Conservation (phyloP, 306 rosid species). For the Oxytropis ochrocephala region DNA sequence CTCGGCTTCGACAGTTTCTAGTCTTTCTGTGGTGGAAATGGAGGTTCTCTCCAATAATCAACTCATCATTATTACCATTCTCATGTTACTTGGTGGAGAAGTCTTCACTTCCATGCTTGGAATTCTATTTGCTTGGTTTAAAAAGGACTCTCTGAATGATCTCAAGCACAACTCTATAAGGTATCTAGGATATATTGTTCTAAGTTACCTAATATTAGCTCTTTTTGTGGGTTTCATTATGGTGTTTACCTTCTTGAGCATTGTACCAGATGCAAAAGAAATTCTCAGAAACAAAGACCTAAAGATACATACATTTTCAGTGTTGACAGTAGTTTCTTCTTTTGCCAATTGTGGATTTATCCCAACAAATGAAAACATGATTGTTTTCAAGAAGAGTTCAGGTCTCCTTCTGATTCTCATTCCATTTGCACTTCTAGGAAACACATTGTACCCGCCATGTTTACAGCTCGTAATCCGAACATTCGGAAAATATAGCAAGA, state of each 20-base stretch:
- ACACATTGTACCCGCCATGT: slow-evolving; percentile 50
- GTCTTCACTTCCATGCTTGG: slow-evolving; percentile 51
- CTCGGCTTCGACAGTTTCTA: slow-evolving; percentile 64
- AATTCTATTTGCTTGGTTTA: slow-evolving; percentile 18
- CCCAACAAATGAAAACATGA: slow-evolving; percentile 80
- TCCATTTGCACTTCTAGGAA: slow-evolving; percentile 45
- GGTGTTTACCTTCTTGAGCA: slow-evolving; percentile 12
- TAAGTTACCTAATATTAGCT: slow-evolving; percentile 17
- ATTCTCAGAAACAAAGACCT: slow-evolving; percentile 32
- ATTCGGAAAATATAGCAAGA: slow-evolving; percentile 24
- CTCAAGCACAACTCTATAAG: slow-evolving; percentile 9
- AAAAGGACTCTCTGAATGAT: neutral
- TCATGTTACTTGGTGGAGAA: slow-evolving; percentile 66
- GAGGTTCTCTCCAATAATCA: slow-evolving; percentile 36
- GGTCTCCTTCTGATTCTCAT: slow-evolving; percentile 49
- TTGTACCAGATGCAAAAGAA: slow-evolving; percentile 24
- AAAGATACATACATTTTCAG: slow-evolving; percentile 39
- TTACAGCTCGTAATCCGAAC: slow-evolving; percentile 39
- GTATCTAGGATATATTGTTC: slow-evolving; percentile 17
- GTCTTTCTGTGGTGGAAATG: slow-evolving; percentile 66
- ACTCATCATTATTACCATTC: slow-evolving; percentile 29
- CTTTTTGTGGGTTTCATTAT: slow-evolving; percentile 26
- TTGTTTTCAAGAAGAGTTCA: slow-evolving; percentile 56
- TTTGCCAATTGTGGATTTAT: slow-evolving; percentile 63
- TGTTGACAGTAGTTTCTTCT: slow-evolving; percentile 49